Evolutionary conservation across 2,329 filamentous ascomycete species (phyloP).

Genomic region (Cordyceps javanica): DNA sequence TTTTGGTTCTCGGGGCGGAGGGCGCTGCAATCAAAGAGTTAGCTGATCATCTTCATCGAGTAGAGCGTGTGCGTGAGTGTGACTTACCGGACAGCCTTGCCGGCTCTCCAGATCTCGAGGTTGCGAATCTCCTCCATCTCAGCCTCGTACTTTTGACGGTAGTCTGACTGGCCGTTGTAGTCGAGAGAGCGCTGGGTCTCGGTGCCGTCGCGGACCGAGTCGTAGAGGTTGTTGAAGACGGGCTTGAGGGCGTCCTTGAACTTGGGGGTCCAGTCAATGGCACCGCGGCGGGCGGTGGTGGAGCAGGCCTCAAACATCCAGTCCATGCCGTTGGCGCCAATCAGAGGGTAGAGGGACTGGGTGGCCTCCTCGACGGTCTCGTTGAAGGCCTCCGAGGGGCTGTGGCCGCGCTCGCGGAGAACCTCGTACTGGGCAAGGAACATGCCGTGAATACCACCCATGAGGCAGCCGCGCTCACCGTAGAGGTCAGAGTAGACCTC

Average conservation of each 20-base stretch:
- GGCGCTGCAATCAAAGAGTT: conserved; percentile 39
- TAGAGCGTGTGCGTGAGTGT: background rate
- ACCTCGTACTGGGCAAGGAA: conserved; percentile 99
- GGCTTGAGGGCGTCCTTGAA: conserved; percentile 99
- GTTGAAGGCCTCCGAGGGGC: conserved; percentile 98
- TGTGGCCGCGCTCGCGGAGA: conserved; percentile 96
- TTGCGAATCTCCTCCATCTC: conserved; percentile 98
- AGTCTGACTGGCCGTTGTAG: conserved; percentile 93
- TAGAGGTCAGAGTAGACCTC: conserved; percentile 99
- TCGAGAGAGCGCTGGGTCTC: conserved; percentile 96
- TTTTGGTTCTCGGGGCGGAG: conserved; percentile 85
- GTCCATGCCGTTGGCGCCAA: conserved; percentile 97
- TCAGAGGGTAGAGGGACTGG: conserved; percentile 94
- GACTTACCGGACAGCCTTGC: conserved; percentile 85
- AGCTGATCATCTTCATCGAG: conserved; percentile 9
- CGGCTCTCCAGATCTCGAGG: conserved; percentile 98
- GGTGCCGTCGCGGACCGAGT: conserved; percentile 80
- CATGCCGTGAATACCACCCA: conserved; percentile 99
- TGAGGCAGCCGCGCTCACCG: conserved; percentile 98
- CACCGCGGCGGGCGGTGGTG: conserved; percentile 94
- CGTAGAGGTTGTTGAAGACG: conserved; percentile 96
- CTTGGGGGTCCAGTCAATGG: conserved; percentile 94
- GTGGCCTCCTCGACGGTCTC: conserved; percentile 99
- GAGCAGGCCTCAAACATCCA: conserved; percentile 99
- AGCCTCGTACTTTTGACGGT: conserved; percentile 94